These are phyloP conservation scores for Neurospora terricola DNA, from an alignment of 495 filamentous ascomycete genomes.

Conservation along the genomic window DNA sequence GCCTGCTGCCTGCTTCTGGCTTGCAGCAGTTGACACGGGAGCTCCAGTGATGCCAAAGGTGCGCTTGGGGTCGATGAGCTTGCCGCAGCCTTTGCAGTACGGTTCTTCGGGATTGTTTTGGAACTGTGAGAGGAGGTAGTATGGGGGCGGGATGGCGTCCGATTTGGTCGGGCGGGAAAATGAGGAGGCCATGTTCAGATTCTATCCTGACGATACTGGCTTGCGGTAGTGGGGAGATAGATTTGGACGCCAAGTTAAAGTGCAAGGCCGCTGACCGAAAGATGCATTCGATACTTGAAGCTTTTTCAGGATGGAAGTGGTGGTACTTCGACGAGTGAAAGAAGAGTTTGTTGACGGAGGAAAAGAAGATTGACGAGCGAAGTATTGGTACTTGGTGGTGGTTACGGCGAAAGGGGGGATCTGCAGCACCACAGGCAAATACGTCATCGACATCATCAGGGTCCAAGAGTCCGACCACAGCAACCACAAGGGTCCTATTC, in stretches of 20 bases:
- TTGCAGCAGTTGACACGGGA: background rate
- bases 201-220: no score
- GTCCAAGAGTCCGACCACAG: background rate
- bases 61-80: constrained; percentile 22
- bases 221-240: no score
- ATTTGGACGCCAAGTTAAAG: no score
- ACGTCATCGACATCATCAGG: background rate
- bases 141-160: constrained; percentile 25
- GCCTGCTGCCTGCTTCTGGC: background rate
- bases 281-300: background rate
- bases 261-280: background rate
- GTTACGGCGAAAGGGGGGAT: background rate
- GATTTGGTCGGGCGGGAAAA: constrained; percentile 30
- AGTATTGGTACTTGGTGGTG: background rate
- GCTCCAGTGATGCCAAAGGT: background rate
- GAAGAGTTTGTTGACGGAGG: background rate
- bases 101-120: constrained; percentile 18
- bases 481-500: background rate
- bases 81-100: constrained; percentile 34
- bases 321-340: background rate
- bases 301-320: background rate
- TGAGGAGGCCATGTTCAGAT: constrained; percentile 22
- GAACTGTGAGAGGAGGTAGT: constrained; percentile 25
- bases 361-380: background rate
- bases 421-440: background rate